A percentile compares a stretch with the other conserved stretches of the same genome.
These are phyloP conservation scores for Penicillium sp. DNA, from an alignment of 2,329 filamentous ascomycete species.

Conservation along the genomic window DNA sequence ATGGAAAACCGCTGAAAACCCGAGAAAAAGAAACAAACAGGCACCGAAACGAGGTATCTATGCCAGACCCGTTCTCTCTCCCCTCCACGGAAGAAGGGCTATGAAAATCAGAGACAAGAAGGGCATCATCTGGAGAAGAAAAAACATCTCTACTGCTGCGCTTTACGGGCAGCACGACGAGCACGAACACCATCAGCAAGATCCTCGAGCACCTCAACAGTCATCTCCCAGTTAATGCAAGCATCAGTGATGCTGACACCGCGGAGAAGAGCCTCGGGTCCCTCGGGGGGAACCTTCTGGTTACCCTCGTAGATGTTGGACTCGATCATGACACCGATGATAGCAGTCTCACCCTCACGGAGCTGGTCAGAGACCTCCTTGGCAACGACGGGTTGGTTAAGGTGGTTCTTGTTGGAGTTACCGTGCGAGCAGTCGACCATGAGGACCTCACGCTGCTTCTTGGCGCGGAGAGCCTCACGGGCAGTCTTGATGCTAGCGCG, in stretches of 20 bases:
- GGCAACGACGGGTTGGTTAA: constrained; percentile 94
- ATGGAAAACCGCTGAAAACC: constrained; percentile 14
- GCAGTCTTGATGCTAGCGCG: constrained; percentile 75
- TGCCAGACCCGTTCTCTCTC: constrained; percentile 5
- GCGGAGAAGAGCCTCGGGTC: constrained; percentile 74
- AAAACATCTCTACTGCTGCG: constrained; percentile 24
- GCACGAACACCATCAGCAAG: constrained; percentile 79
- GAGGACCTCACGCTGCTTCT: constrained; percentile 82
- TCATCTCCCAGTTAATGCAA: constrained; percentile 90
- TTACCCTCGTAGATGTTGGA: constrained; percentile 92
- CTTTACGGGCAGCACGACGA: constrained; percentile 57
- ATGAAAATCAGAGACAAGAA: constrained; percentile 4
- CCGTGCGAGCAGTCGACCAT: constrained; percentile 99
- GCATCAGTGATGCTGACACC: constrained; percentile 95
- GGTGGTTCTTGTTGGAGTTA: constrained; percentile 96
- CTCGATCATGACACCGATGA: constrained; percentile 98
- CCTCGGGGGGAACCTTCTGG: constrained; percentile 84
- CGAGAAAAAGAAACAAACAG: constrained; percentile 11
- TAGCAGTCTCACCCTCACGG: constrained; percentile 78
- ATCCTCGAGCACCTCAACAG: constrained; percentile 76
- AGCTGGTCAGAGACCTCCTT: constrained; percentile 80
- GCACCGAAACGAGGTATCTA: constrained; percentile 7
- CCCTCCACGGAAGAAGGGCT: background rate
- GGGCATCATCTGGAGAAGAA: constrained; percentile 13
- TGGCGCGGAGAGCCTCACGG: constrained; percentile 75